phyloP scores from a whole-genome alignment of 2,329 filamentous ascomycete species.

The Apiospora koreana region DNA sequence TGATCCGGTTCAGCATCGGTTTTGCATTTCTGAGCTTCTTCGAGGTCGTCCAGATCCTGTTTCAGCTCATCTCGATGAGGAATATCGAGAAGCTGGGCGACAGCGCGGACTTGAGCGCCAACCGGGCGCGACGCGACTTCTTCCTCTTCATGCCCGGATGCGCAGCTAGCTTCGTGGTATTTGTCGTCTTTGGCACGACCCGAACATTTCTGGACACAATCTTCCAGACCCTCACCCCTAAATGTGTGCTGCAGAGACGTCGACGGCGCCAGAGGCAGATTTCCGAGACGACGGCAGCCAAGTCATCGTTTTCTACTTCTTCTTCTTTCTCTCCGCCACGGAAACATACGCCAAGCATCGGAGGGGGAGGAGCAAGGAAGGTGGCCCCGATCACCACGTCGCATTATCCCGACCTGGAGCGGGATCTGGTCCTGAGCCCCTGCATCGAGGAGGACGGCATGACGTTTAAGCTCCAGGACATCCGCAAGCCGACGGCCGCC shows the following conservation, averaged over 20 bases:
- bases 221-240: slow-evolving; percentile 11
- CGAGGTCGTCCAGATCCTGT: slow-evolving; percentile 35
- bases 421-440: background rate
- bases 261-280: background rate
- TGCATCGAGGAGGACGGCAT: background rate
- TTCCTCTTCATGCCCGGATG: slow-evolving; percentile 34
- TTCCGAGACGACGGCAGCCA: too few species aligned
- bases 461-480: slow-evolving; percentile 4
- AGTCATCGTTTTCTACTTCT: background rate
- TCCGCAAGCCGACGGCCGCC: background rate
- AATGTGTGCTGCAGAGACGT: slow-evolving; percentile 8
- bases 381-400: background rate
- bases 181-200: slow-evolving; percentile 17
- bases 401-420: background rate
- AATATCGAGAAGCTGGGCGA: slow-evolving; percentile 26
- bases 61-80: slow-evolving; percentile 29
- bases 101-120: slow-evolving; percentile 30
- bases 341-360: background rate
- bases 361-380: background rate
- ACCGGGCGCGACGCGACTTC: slow-evolving; percentile 31
- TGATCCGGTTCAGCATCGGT: slow-evolving; percentile 39
- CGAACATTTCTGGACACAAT: slow-evolving; percentile 13
- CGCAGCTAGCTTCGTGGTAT: slow-evolving; percentile 27
- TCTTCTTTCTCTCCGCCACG: background rate
- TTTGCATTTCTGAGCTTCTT: slow-evolving; percentile 37